Conservation (phyloP, 2,329 filamentous ascomycete genomes). For the Neonectria faginata region DNA sequence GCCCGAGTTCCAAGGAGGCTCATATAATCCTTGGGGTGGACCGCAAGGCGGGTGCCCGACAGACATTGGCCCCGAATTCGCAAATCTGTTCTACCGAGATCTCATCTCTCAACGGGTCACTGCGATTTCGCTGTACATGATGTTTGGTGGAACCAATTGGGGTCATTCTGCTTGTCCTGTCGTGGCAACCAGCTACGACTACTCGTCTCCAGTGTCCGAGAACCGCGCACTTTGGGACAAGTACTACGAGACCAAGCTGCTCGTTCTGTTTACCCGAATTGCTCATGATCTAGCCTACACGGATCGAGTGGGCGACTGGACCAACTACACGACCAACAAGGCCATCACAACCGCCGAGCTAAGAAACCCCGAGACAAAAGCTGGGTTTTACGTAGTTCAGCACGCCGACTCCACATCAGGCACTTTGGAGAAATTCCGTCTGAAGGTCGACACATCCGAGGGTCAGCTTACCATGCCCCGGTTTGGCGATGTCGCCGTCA, state of each 20-base stretch:
- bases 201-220: slow-evolving; percentile 71
- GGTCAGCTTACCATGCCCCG: slow-evolving; percentile 67
- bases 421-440: slow-evolving; percentile 63
- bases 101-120: slow-evolving; percentile 70
- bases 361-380: slow-evolving; percentile 67
- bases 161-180: slow-evolving; percentile 68
- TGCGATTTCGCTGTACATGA: slow-evolving; percentile 72
- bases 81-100: slow-evolving; percentile 73
- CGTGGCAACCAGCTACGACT: slow-evolving; percentile 72
- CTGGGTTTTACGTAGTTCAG: slow-evolving; percentile 69
- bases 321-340: slow-evolving; percentile 55
- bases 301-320: slow-evolving; percentile 56
- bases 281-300: slow-evolving; percentile 68
- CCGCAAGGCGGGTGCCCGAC: slow-evolving; percentile 65
- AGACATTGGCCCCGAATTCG: slow-evolving; percentile 69
- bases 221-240: slow-evolving; percentile 68
- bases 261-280: slow-evolving; percentile 68
- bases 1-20: slow-evolving; percentile 46
- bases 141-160: slow-evolving; percentile 74
- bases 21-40: slow-evolving; percentile 71
- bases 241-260: slow-evolving; percentile 72
- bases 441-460: slow-evolving; percentile 66
- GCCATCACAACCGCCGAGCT: slow-evolving; percentile 67
- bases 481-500: slow-evolving; percentile 58
- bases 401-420: slow-evolving; percentile 65